A percentile compares a stretch with the other conserved stretches of the same genome.
Evolutionary conservation across 331 rosid genomes (phyloP).

Genomic region (Spiraea crenata): DNA sequence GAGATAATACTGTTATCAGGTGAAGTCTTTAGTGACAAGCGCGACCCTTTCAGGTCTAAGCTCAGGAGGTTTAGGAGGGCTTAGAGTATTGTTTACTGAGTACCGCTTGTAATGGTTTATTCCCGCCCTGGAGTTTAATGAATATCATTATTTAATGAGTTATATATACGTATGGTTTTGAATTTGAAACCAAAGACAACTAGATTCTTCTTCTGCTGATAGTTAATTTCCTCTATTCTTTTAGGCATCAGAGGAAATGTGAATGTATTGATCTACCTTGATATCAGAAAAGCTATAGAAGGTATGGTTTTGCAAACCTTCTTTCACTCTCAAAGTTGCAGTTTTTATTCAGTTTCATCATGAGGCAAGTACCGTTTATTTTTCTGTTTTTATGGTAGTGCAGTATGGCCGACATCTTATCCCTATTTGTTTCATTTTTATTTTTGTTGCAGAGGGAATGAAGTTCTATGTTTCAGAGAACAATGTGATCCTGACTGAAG

Average conservation of each 20-base stretch:
- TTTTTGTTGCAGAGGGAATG: conserved; percentile 66
- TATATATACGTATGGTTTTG: not conserved
- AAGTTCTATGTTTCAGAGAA: conserved; percentile 86
- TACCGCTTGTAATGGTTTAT: not conserved
- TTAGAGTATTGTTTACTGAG: not conserved
- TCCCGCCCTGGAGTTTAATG: not conserved
- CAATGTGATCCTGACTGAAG: conserved; percentile 83
- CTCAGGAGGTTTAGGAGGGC: not conserved
- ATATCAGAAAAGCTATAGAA: conserved; percentile 69
- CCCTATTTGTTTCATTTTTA: not conserved
- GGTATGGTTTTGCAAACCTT: conserved; percentile 40
- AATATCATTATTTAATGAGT: not conserved
- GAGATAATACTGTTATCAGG: not conserved
- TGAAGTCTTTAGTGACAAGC: conserved; percentile 1
- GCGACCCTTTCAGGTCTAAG: not conserved
- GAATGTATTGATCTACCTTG: conserved; percentile 67
- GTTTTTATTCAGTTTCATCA: not conserved
- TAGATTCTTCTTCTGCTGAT: not conserved
- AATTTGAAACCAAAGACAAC: not conserved
- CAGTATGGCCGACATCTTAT: not conserved
- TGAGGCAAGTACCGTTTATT: not conserved
- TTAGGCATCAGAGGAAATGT: conserved; percentile 89
- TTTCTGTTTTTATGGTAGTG: no score
- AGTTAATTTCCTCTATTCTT: conserved; percentile 17
- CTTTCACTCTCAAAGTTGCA: not conserved